phyloP scores from a whole-genome alignment of 208 protist species.

The Leishmania guyanensis region DNA sequence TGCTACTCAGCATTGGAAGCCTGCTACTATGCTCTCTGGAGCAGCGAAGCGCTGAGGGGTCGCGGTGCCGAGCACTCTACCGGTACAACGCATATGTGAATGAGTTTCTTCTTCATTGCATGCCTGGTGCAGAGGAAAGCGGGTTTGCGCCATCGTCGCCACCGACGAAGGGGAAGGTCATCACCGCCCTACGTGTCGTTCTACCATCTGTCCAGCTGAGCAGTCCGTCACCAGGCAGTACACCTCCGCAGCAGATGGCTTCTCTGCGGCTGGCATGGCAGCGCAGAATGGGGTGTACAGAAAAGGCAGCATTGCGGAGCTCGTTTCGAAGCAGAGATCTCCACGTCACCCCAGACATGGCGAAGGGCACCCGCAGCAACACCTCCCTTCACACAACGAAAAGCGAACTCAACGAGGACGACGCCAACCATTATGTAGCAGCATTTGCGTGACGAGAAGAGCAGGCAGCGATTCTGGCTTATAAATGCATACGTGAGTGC shows the following conservation, averaged over 20 bases:
- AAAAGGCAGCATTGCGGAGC: slow-evolving; percentile 1
- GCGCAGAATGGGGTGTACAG: slow-evolving; percentile 57
- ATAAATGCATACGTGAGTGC: no score
- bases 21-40: slow-evolving; percentile 16
- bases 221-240: not conserved
- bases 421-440: no score
- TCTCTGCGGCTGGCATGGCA: slow-evolving; percentile 7
- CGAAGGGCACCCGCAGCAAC: no score
- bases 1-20: slow-evolving; percentile 21
- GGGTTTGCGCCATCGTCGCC: not conserved
- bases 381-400: no score
- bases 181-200: slow-evolving; percentile 7
- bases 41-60: not conserved
- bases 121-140: not conserved
- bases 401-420: no score
- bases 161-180: not conserved
- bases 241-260: slow-evolving; percentile 2
- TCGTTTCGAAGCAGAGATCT: no score
- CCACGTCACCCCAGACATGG: no score
- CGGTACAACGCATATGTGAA: slow-evolving; percentile 22
- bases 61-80: not conserved
- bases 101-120: slow-evolving; percentile 20
- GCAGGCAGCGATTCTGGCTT: no score
- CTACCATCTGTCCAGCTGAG: slow-evolving; percentile 17
- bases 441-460: no score